Evolutionary conservation across 352 stramenopile genomes (phyloP).

Genomic region (Phytophthora nicotianae): DNA sequence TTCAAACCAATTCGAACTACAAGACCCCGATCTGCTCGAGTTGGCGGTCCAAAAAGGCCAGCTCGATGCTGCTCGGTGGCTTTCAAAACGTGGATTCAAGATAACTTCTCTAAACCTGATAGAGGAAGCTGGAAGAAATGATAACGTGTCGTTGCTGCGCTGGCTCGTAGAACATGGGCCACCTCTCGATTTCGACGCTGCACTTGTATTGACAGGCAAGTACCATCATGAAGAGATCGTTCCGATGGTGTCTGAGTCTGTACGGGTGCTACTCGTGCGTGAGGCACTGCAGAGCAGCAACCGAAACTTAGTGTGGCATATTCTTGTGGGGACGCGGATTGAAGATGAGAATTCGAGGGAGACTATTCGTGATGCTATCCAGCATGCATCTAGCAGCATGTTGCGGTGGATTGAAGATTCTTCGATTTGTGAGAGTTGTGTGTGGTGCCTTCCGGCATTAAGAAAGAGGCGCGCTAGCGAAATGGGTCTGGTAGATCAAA

Average conservation of each 20-base stretch:
- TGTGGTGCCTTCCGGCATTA: no score
- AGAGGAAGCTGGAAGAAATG: neutral
- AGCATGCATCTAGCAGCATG: no score
- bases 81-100: neutral
- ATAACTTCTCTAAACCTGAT: neutral
- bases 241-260: conserved; percentile 2
- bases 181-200: neutral
- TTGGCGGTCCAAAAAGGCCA: neutral
- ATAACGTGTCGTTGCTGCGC: neutral
- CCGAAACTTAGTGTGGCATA: neutral
- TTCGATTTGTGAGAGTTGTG: no score
- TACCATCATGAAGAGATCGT: neutral
- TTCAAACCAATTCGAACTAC: neutral
- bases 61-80: neutral
- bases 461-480: no score
- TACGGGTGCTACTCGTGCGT: neutral
- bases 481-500: no score
- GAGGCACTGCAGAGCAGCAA: neutral
- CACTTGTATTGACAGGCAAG: neutral
- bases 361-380: no score
- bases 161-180: conserved; percentile 3
- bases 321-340: no score
- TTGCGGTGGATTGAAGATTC: no score
- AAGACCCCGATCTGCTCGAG: neutral
- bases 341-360: no score